phyloP scores from a whole-genome alignment of 2,329 filamentous ascomycete species.

The Colletotrichum sp. region DNA sequence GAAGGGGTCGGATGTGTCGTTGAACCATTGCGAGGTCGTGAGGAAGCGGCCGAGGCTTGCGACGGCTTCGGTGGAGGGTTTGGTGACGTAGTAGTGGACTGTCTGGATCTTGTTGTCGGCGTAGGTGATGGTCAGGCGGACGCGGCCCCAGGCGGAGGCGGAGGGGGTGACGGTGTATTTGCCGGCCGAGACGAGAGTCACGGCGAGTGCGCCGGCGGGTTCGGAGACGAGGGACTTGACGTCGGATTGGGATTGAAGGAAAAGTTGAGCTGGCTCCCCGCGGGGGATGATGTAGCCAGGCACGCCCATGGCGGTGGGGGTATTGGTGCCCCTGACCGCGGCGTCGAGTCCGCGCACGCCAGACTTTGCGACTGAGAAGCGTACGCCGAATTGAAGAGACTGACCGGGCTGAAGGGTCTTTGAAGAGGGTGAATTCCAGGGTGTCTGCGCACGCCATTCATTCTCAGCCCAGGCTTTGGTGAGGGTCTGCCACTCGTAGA shows the following conservation, averaged over 20 bases:
- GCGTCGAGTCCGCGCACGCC: slow-evolving; percentile 52
- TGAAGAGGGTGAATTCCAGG: slow-evolving; percentile 61
- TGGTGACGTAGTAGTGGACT: slow-evolving; percentile 60
- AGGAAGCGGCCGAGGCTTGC: slow-evolving; percentile 54
- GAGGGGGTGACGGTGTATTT: slow-evolving; percentile 48
- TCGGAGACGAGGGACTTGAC: slow-evolving; percentile 43
- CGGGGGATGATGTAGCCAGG: slow-evolving; percentile 58
- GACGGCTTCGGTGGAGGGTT: slow-evolving; percentile 46
- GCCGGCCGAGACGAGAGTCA: slow-evolving; percentile 21
- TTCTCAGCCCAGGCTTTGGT: slow-evolving; percentile 58
- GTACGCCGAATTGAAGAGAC: slow-evolving; percentile 51
- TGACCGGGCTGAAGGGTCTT: slow-evolving; percentile 46
- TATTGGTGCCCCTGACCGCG: slow-evolving; percentile 43
- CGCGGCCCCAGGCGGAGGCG: slow-evolving; percentile 50
- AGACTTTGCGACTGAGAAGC: slow-evolving; percentile 50
- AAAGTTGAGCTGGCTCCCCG: slow-evolving; percentile 49
- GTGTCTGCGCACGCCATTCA: slow-evolving; percentile 51
- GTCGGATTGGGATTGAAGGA: slow-evolving; percentile 42
- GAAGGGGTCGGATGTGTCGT: slow-evolving; percentile 56
- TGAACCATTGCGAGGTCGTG: slow-evolving; percentile 58
- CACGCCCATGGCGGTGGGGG: slow-evolving; percentile 54
- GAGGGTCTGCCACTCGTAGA: slow-evolving; percentile 64
- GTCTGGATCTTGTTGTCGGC: slow-evolving; percentile 51
- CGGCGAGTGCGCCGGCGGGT: slow-evolving; percentile 40
- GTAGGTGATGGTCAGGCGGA: slow-evolving; percentile 51